These are phyloP conservation scores for Didymella keratinophila DNA, from an alignment of 2,329 filamentous ascomycete genomes.

Conservation along the genomic window DNA sequence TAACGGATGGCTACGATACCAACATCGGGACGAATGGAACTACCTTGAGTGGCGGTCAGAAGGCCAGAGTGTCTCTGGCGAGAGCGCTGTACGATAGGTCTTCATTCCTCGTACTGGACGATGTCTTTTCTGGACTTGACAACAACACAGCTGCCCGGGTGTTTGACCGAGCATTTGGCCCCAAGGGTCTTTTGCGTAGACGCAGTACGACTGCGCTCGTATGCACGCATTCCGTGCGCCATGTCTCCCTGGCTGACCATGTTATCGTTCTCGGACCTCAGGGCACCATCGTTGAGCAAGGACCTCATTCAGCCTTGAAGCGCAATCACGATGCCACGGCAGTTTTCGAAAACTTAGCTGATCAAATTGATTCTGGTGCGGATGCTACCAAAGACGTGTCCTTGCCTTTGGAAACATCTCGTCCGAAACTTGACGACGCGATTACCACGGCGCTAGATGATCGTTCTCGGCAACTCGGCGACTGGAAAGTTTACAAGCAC, in stretches of 20 bases:
- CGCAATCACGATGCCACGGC: not conserved
- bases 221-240: not conserved
- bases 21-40: not conserved
- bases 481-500: not conserved
- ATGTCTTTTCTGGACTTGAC: not conserved
- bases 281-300: not conserved
- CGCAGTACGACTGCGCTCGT: not conserved
- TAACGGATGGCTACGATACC: not conserved
- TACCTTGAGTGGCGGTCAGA: not conserved
- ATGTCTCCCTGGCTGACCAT: not conserved
- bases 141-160: not conserved
- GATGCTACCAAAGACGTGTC: not conserved
- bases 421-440: not conserved
- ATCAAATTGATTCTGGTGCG: not conserved
- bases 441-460: not conserved
- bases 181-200: not conserved
- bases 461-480: not conserved
- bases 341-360: not conserved
- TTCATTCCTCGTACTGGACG: not conserved
- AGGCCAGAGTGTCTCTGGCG: not conserved
- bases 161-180: not conserved
- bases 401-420: no score
- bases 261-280: not conserved
- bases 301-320: not conserved
- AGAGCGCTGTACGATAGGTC: not conserved